Percentiles rank a stretch among this genome's conserved stretches.
Evolutionary conservation across 1,284 basidiomycete genomes (phyloP).

Genomic region (Entoloma clypeatum): DNA sequence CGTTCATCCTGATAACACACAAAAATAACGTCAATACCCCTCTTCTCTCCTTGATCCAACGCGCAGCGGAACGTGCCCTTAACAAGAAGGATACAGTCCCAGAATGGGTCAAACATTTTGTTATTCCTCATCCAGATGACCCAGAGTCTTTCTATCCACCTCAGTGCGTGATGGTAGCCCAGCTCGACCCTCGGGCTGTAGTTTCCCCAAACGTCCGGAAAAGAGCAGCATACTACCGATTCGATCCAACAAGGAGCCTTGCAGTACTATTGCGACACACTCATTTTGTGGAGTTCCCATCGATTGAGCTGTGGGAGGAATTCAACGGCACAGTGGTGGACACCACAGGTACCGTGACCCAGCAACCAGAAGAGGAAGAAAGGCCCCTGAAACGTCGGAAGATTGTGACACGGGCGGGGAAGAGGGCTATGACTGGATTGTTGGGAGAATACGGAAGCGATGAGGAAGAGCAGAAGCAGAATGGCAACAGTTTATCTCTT

Average conservation of each 20-base stretch:
- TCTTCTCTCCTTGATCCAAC: constrained; percentile 49
- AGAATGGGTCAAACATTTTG: constrained; percentile 52
- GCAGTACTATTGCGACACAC: constrained; percentile 49
- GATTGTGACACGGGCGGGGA: constrained; percentile 46
- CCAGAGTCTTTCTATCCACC: constrained; percentile 53
- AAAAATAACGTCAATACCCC: constrained; percentile 50
- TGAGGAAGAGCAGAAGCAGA: constrained; percentile 35
- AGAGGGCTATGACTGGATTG: constrained; percentile 52
- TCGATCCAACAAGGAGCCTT: constrained; percentile 51
- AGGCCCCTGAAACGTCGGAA: constrained; percentile 51
- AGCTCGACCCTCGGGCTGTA: constrained; percentile 33
- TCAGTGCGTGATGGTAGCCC: constrained; percentile 54
- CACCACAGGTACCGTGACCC: constrained; percentile 39
- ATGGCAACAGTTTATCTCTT: constrained; percentile 39
- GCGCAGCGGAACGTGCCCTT: constrained; percentile 37
- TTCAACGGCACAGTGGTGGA: constrained; percentile 61
- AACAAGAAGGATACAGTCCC: constrained; percentile 40
- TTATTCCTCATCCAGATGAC: constrained; percentile 50
- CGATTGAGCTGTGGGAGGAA: constrained; percentile 68
- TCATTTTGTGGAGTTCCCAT: constrained; percentile 78
- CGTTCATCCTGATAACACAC: constrained; percentile 57
- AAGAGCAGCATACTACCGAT: constrained; percentile 44
- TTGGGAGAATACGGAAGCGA: constrained; percentile 68
- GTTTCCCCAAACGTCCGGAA: constrained; percentile 17
- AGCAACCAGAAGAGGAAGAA: constrained; percentile 29